Percentiles rank a stretch among this genome's conserved stretches.
phyloP scores from a whole-genome alignment of 176 grass and related monocot species.

The Bonia amplexicaulis region DNA sequence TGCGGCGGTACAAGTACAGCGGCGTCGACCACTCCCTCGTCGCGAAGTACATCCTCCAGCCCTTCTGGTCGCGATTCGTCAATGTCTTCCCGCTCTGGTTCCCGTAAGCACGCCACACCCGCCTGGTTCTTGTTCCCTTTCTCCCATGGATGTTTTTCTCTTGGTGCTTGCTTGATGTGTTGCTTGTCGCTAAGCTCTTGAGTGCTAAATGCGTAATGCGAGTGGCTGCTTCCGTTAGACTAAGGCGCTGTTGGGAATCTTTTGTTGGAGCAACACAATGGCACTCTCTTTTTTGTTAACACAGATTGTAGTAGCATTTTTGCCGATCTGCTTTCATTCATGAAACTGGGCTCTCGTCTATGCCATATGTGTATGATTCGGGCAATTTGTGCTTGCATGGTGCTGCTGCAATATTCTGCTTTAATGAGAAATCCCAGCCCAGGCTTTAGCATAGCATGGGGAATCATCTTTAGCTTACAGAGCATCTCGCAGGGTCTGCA shows the following conservation, averaged over 20 bases:
- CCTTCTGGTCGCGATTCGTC: conserved; percentile 83
- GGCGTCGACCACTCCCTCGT: conserved; percentile 91
- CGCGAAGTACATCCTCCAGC: conserved; percentile 95
- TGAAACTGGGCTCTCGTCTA: neutral
- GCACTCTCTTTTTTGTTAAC: neutral
- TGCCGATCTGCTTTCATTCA: neutral
- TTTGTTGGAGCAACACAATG: neutral
- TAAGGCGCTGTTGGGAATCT: neutral
- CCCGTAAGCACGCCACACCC: conserved; percentile 50
- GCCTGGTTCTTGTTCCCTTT: neutral
- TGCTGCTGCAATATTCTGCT: neutral
- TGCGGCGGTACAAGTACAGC: conserved; percentile 89
- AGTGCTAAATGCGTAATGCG: neutral
- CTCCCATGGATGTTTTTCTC: neutral
- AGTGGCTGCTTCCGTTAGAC: neutral
- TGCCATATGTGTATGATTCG: neutral
- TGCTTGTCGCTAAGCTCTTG: neutral
- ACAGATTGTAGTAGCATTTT: neutral
- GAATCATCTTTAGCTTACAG: neutral
- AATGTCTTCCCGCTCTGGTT: conserved; percentile 92
- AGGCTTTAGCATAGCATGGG: neutral
- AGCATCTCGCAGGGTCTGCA: conserved; percentile 11
- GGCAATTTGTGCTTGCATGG: neutral
- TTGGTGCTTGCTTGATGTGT: neutral
- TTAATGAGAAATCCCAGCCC: neutral